Evolutionary conservation across 306 rosid species (phyloP).

Genomic region (Quercus aquifolioides): DNA sequence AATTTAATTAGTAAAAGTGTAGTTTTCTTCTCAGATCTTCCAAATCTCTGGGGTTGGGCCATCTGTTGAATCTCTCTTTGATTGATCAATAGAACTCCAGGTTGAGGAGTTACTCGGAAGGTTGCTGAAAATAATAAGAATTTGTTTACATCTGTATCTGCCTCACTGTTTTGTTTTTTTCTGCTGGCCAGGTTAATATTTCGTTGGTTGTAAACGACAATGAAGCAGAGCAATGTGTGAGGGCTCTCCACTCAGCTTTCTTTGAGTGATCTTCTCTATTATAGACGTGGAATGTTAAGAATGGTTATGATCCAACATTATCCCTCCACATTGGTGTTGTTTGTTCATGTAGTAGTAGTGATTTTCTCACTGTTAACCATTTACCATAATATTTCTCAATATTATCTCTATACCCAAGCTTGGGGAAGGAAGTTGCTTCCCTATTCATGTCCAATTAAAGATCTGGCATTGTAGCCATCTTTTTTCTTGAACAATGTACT

Average conservation of each 20-base stretch:
- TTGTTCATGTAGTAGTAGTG: not conserved
- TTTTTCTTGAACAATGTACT: not conserved
- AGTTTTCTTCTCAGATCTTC: too few relatives aligned
- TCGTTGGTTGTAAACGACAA: constrained; percentile 82
- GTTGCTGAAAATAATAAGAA: not conserved
- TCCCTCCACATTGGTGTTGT: not conserved
- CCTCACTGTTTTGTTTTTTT: constrained; percentile 13
- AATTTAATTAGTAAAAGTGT: not conserved
- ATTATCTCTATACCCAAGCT: not conserved
- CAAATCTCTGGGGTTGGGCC: too few relatives aligned
- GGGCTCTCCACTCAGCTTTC: constrained; percentile 78
- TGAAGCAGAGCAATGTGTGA: constrained; percentile 83
- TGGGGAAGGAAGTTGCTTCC: not conserved
- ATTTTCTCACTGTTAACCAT: not conserved
- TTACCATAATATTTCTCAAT: not conserved
- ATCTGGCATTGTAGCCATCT: not conserved
- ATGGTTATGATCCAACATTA: constrained; percentile 31
- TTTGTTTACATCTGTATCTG: not conserved
- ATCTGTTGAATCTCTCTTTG: too few relatives aligned
- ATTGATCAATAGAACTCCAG: too few relatives aligned
- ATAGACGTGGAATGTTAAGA: constrained; percentile 29
- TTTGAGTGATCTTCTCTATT: constrained; percentile 44
- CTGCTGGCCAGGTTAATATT: constrained; percentile 68
- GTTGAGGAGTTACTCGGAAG: too few relatives aligned
- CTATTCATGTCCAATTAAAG: not conserved